Percentiles rank a stretch among this genome's conserved stretches.
Conservation (phyloP, 768 basidiomycete genomes). For the Calocera cornea region DNA sequence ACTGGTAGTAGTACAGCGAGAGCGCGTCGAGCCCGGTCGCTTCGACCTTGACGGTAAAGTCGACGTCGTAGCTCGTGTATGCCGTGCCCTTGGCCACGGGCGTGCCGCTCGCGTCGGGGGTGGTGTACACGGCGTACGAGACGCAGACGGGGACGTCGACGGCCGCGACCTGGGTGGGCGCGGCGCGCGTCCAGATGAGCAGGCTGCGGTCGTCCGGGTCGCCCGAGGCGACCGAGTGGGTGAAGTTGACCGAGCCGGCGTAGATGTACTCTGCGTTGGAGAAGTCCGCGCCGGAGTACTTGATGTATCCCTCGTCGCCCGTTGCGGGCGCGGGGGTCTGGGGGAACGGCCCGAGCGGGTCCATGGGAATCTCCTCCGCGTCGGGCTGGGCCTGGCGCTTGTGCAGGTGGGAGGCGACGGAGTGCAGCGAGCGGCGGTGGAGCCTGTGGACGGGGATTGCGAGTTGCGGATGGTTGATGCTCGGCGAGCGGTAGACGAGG, state of each 20-base stretch:
- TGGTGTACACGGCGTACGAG: slow-evolving; percentile 23
- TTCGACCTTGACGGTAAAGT: slow-evolving; percentile 49
- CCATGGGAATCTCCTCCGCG: neutral
- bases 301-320: slow-evolving; percentile 5
- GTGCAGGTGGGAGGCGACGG: neutral
- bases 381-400: no score
- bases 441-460: neutral
- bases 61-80: slow-evolving; percentile 43
- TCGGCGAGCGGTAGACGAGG: slow-evolving; percentile 32
- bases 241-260: slow-evolving; percentile 8
- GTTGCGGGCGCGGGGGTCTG: neutral
- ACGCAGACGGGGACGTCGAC: slow-evolving; percentile 42
- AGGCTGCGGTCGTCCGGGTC: slow-evolving; percentile 43
- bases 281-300: slow-evolving; percentile 5
- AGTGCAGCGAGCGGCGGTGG: neutral
- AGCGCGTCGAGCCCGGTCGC: slow-evolving; percentile 38
- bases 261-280: slow-evolving; percentile 5
- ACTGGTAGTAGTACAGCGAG: slow-evolving; percentile 42
- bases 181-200: slow-evolving; percentile 45
- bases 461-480: slow-evolving; percentile 17
- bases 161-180: slow-evolving; percentile 23
- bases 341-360: neutral
- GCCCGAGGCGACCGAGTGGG: slow-evolving; percentile 26
- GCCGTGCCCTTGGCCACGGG: slow-evolving; percentile 34
- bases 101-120: neutral